These are phyloP conservation scores for Edaphochlamys debaryana DNA, from an alignment of 139 green algal genomes.

Conservation along the genomic window DNA sequence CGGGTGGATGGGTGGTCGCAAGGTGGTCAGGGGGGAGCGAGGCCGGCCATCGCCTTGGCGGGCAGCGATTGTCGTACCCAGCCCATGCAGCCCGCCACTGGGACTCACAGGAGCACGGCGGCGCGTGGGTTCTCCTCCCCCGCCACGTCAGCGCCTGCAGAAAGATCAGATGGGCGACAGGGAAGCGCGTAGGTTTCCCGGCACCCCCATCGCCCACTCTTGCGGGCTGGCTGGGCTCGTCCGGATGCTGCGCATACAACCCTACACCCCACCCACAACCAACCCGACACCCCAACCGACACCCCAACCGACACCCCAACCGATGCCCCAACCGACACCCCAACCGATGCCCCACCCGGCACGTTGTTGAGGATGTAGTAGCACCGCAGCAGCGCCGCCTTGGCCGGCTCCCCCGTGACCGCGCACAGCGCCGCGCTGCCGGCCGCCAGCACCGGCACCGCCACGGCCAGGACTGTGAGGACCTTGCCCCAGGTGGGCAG, in stretches of 20 bases:
- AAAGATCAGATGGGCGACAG: no score
- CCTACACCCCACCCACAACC: no score
- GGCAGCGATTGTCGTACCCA: no score
- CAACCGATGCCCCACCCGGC: not conserved
- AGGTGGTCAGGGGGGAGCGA: no score
- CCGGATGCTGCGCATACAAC: no score
- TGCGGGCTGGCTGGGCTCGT: no score
- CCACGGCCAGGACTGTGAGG: not conserved
- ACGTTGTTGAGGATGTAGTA: slow-evolving; percentile 41
- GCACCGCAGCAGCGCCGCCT: slow-evolving; percentile 4
- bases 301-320: not conserved
- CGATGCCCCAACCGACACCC: not conserved
- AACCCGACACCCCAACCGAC: not conserved
- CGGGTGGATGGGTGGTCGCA: no score
- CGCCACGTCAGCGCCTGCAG: no score
- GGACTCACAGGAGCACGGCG: not conserved
- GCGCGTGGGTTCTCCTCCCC: not conserved
- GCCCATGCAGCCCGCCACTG: no score
- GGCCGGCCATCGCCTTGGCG: no score
- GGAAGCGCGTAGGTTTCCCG: no score
- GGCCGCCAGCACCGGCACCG: not conserved
- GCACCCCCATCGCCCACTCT: no score
- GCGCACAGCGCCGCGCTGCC: not conserved
- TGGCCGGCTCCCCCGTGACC: not conserved
- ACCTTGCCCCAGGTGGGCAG: slow-evolving; percentile 28